Percentiles rank a stretch among this genome's conserved stretches.
Evolutionary conservation across 164 flowering plant species (phyloP).

Genomic region (Pachysandra terminalis): DNA sequence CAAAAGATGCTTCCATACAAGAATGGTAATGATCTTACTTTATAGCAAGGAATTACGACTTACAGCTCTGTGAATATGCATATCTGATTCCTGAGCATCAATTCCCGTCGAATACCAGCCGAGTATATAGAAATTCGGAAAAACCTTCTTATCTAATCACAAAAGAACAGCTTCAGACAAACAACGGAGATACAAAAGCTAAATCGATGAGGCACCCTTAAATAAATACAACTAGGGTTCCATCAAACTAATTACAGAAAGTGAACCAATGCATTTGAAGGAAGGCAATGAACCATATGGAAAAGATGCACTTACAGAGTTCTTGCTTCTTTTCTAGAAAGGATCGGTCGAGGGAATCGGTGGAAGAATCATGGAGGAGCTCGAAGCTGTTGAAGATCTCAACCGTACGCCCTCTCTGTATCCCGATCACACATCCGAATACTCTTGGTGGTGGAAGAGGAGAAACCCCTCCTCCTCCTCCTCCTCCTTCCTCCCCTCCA

Average conservation of each 20-base stretch:
- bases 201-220: too few relatives aligned
- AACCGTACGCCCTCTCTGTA: slow-evolving; percentile 87
- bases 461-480: slow-evolving; percentile 19
- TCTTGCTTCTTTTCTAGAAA: slow-evolving; percentile 92
- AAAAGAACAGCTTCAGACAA: not conserved
- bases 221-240: too few relatives aligned
- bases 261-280: too few relatives aligned
- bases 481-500: slow-evolving; percentile 18
- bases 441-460: slow-evolving; percentile 45
- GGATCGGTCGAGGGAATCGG: slow-evolving; percentile 78
- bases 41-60: slow-evolving; percentile 20
- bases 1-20: too few relatives aligned
- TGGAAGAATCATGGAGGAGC: slow-evolving; percentile 63
- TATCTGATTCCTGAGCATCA: slow-evolving; percentile 80
- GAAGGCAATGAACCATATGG: not conserved
- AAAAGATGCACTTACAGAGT: slow-evolving; percentile 50
- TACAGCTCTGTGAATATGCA: slow-evolving; percentile 89
- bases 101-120: slow-evolving; percentile 98
- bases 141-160: slow-evolving; percentile 79
- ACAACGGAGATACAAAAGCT: too few relatives aligned
- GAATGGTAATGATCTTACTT: not conserved
- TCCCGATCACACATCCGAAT: slow-evolving; percentile 88
- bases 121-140: slow-evolving; percentile 82
- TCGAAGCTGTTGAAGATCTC: slow-evolving; percentile 99
- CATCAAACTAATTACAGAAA: too few relatives aligned